Evolutionary conservation across 2,329 filamentous ascomycete species (phyloP).

Genomic region (Fusarium foetens): DNA sequence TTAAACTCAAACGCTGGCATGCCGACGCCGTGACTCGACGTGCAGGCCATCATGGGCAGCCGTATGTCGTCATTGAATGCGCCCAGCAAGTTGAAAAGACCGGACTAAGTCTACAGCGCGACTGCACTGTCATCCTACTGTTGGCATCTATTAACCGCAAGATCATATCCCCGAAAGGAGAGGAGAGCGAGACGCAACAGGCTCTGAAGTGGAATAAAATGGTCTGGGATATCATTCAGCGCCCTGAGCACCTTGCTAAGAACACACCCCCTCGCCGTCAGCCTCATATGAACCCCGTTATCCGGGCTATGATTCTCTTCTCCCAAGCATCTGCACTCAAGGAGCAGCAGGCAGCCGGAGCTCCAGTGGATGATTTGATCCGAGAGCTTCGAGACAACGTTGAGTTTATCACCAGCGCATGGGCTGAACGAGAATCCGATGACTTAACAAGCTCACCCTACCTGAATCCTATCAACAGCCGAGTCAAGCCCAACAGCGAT

Average conservation of each 20-base stretch:
- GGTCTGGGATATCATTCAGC: conserved; percentile 61
- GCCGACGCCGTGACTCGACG: conserved; percentile 55
- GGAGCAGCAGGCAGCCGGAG: conserved; percentile 39
- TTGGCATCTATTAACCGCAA: conserved; percentile 48
- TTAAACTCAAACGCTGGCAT: conserved; percentile 50
- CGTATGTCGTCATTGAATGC: conserved; percentile 61
- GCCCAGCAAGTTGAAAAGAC: conserved; percentile 59
- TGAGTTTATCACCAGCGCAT: conserved; percentile 42
- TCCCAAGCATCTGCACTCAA: conserved; percentile 43
- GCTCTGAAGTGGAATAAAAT: conserved; percentile 59
- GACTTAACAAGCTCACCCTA: conserved; percentile 37
- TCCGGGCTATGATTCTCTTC: conserved; percentile 49
- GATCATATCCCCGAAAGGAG: conserved; percentile 48
- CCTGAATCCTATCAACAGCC: conserved; percentile 43
- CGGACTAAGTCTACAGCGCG: conserved; percentile 54
- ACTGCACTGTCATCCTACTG: conserved; percentile 51
- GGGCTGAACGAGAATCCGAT: conserved; percentile 35
- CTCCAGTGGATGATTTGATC: conserved; percentile 41
- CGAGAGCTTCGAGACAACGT: conserved; percentile 46
- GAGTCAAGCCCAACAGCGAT: conserved; percentile 5
- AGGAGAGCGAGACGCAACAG: conserved; percentile 50
- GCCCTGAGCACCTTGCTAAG: conserved; percentile 51
- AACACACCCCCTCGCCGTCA: conserved; percentile 27
- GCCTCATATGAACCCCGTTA: conserved; percentile 42
- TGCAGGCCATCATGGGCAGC: conserved; percentile 53